These are phyloP conservation scores for Eremothecium cymbalariae DNA, from an alignment of 1,139 yeast genomes.

Conservation along the genomic window DNA sequence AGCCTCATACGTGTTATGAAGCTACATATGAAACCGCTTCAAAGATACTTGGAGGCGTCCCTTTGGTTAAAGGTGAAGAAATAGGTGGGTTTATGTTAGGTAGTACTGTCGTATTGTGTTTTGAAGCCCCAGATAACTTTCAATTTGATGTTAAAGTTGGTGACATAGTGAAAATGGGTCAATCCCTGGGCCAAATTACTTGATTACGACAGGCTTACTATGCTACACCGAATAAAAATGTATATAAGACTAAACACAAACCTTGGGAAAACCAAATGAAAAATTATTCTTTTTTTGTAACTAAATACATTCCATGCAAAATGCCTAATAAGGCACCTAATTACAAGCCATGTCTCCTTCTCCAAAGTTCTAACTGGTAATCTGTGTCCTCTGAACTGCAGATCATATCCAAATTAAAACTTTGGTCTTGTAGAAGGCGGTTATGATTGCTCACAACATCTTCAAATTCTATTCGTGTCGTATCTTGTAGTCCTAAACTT, in stretches of 20 bases:
- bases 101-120: slow-evolving; percentile 88
- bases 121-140: slow-evolving; percentile 86
- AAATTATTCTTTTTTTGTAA: not conserved
- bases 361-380: slow-evolving; percentile 26
- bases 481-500: slow-evolving; percentile 15
- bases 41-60: slow-evolving; percentile 74
- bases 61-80: slow-evolving; percentile 85
- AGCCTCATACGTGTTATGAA: slow-evolving; percentile 80
- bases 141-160: slow-evolving; percentile 63
- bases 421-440: slow-evolving; percentile 7
- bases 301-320: not conserved
- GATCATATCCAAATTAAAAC: slow-evolving; percentile 24
- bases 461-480: slow-evolving; percentile 20
- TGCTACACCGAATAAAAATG: too few species aligned
- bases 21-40: slow-evolving; percentile 86
- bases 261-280: not conserved
- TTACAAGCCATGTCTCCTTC: slow-evolving; percentile 16
- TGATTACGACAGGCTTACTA: slow-evolving; percentile 7
- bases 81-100: slow-evolving; percentile 97
- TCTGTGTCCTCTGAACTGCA: slow-evolving; percentile 22
- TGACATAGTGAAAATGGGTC: slow-evolving; percentile 78
- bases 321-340: not conserved
- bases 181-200: slow-evolving; percentile 54
- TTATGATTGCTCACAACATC: slow-evolving; percentile 7
- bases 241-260: not conserved